These are phyloP conservation scores for Sherardia arvensis DNA, from an alignment of 257 asterid species.

Conservation along the genomic window DNA sequence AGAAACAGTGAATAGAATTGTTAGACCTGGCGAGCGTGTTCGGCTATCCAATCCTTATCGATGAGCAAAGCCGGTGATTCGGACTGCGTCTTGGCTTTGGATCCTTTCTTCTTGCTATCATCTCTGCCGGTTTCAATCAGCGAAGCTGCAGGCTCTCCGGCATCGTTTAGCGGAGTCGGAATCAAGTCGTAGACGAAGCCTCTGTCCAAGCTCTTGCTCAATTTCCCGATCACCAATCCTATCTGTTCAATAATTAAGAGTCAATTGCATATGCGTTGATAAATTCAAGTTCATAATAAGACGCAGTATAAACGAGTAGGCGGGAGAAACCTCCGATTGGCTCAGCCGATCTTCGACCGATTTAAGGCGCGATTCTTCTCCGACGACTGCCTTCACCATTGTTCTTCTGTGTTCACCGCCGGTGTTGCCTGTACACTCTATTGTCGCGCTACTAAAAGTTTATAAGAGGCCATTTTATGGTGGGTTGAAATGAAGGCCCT, in stretches of 20 bases:
- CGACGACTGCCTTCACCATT: slow-evolving; percentile 78
- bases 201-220: slow-evolving; percentile 60
- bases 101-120: slow-evolving; percentile 38
- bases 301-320: not conserved
- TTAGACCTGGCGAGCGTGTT: slow-evolving; percentile 94
- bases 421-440: not conserved
- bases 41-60: slow-evolving; percentile 80
- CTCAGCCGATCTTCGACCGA: slow-evolving; percentile 62
- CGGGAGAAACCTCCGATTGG: slow-evolving; percentile 43
- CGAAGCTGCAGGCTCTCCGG: slow-evolving; percentile 69
- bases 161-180: slow-evolving; percentile 84
- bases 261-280: not conserved
- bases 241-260: slow-evolving; percentile 30
- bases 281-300: not conserved
- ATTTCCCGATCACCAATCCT: slow-evolving; percentile 84
- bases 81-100: slow-evolving; percentile 53
- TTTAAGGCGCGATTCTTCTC: slow-evolving; percentile 67
- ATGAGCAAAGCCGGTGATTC: slow-evolving; percentile 55
- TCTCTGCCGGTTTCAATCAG: slow-evolving; percentile 41
- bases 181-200: slow-evolving; percentile 80
- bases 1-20: not conserved
- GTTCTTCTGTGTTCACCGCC: not conserved
- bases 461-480: not conserved
- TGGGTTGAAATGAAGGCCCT: not conserved
- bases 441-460: not conserved